Base-by-base conservation (phyloP, 495 filamentous ascomycete species). In the Hypoxylon intermedium region DNA sequence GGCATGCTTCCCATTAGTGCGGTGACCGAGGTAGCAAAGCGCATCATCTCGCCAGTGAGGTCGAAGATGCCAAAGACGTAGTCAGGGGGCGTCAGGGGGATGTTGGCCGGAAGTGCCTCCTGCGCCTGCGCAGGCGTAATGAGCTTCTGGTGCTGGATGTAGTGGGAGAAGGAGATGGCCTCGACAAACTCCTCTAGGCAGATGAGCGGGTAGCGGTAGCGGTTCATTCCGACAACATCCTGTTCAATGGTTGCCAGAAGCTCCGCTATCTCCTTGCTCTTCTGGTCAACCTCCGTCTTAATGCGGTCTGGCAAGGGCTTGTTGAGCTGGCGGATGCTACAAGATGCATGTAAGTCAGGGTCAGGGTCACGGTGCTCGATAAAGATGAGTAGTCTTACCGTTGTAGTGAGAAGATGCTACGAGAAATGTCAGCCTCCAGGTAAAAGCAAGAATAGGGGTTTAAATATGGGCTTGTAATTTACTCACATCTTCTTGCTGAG, bases 121-220 rank as follows among this genome's bases (percentile, higher is more conserved):
- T 73, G 67, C 0, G 90, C 85, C 53, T 89, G 83, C 0, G 79
- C 72, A 16, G 83, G 79, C 0, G 86, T 82, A 47, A 98, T 85
- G 15, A 98, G 78, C 0, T 73, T 85, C 64, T 96, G 91, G 1
- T 81, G 85, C 34, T 82, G 77, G 9, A 98, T 83, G 74, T 98
- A 98, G 75, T 97, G 89, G 52, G 87, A 82, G 75, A 98, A 96
- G 3, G 78, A 78, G 19, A 92, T 74, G 1, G 92, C 89, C 75
- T 98, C 94, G 62, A 96, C 90, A 67, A 88, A 93, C 73, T 98
- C 94, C 70, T 98, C 95, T 18, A 94, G 82, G 9, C 90, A 93
- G 34, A 81, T 86, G 44, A 98, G 85, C 15, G 94, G 86, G 75
- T 98, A 98, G 41, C 93, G 88, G 74, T 88, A 87, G n/a, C 85